These are phyloP conservation scores for Tetradesmus lagerheimii DNA, from an alignment of 139 green algal genomes.

Conservation along the genomic window DNA sequence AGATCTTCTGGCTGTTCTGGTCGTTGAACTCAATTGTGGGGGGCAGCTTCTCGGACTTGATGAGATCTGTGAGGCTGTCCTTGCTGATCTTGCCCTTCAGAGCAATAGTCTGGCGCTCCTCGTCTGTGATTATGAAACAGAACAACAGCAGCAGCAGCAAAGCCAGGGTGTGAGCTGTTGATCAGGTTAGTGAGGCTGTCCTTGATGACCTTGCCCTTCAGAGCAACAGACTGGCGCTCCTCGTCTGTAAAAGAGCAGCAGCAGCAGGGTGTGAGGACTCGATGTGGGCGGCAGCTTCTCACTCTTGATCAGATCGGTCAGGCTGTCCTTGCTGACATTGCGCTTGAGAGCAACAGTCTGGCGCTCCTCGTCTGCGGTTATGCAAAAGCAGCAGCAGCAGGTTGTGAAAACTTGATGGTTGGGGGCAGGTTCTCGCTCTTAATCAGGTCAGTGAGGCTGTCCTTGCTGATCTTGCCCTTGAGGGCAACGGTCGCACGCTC, in stretches of 20 bases:
- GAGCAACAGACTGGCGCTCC: slow-evolving; percentile 29
- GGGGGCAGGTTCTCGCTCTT: slow-evolving; percentile 79
- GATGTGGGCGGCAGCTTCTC: slow-evolving; percentile 84
- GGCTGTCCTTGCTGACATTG: slow-evolving; percentile 46
- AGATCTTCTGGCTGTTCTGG: slow-evolving; percentile 82
- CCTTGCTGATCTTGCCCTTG: slow-evolving; percentile 47
- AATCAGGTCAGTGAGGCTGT: slow-evolving; percentile 66
- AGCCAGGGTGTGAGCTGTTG: slow-evolving; percentile 28
- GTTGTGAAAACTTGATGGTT: slow-evolving; percentile 78
- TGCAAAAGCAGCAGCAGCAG: neutral
- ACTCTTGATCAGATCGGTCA: slow-evolving; percentile 67
- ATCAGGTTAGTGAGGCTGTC: slow-evolving; percentile 67
- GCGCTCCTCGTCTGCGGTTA: slow-evolving; percentile 45
- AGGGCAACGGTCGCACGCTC: slow-evolving; percentile 38
- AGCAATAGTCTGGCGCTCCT: slow-evolving; percentile 36
- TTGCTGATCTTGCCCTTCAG: slow-evolving; percentile 48
- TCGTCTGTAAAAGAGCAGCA: slow-evolving; percentile 26
- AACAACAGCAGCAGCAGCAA: neutral
- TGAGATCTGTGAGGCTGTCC: slow-evolving; percentile 61
- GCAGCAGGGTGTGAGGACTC: neutral
- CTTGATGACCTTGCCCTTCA: slow-evolving; percentile 46
- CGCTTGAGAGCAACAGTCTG: slow-evolving; percentile 30
- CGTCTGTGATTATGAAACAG: slow-evolving; percentile 16
- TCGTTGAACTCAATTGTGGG: slow-evolving; percentile 80
- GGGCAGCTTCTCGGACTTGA: slow-evolving; percentile 81